These are phyloP conservation scores for Eucalyptus tenuipes DNA, from an alignment of 345 rosid genomes.

Conservation along the genomic window DNA sequence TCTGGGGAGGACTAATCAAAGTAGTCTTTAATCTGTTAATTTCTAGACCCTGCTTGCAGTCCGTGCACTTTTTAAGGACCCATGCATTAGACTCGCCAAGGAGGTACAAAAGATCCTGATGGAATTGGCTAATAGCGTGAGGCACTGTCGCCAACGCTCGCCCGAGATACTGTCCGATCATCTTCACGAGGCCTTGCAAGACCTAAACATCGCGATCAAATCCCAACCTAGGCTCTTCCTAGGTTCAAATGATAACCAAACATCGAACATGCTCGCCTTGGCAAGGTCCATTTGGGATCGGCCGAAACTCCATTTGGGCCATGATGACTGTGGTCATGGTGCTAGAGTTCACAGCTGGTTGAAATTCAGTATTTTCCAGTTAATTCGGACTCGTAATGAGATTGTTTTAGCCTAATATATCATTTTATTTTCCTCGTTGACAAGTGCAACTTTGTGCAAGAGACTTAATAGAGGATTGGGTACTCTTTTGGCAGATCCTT, in stretches of 20 bases:
- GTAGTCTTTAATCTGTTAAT: no score
- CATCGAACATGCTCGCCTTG: slow-evolving; percentile 22
- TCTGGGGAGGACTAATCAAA: no score
- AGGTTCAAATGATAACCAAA: slow-evolving; percentile 36
- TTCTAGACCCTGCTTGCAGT: slow-evolving; percentile 31
- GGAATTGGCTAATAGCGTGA: slow-evolving; percentile 49
- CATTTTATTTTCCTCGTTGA: background rate
- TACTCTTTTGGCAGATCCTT: slow-evolving; percentile 55
- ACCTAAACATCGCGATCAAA: no score
- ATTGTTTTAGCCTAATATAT: background rate
- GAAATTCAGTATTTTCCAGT: background rate
- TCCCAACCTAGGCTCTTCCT: no score
- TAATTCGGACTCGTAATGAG: background rate
- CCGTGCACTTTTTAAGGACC: slow-evolving; percentile 58
- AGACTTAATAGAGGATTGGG: slow-evolving; percentile 75
- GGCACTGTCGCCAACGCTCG: slow-evolving; percentile 46
- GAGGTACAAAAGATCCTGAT: slow-evolving; percentile 50
- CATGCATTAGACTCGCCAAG: slow-evolving; percentile 51
- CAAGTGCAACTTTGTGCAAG: slow-evolving; percentile 70
- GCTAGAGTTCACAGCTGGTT: slow-evolving; percentile 55
- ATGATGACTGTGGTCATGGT: slow-evolving; percentile 79
- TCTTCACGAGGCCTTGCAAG: slow-evolving; percentile 53
- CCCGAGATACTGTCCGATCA: slow-evolving; percentile 62
- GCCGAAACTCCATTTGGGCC: slow-evolving; percentile 59
- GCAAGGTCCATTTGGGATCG: slow-evolving; percentile 17